Base-by-base conservation (phyloP, 768 basidiomycete genomes). In the Mrakia frigida region DNA sequence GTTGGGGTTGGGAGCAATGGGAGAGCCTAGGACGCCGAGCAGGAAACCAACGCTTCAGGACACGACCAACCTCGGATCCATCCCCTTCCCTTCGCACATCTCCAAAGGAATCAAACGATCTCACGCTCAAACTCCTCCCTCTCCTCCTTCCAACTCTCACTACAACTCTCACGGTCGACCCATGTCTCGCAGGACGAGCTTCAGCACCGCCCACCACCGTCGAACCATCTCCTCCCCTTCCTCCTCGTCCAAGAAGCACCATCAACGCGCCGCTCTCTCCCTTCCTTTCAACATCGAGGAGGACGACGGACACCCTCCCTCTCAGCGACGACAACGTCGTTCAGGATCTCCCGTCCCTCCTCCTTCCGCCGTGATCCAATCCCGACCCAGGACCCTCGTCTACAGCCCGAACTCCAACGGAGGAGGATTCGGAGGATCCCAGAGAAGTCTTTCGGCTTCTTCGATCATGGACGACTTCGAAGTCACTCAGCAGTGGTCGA, bases 301-400 rank as follows among this genome's bases (percentile, higher is more conserved):
- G 0, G 67, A 41, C 37, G 52, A 69, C 35, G 73, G 11, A 6
- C 43, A 60, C 14, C 50, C 14, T n/a, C 35, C 56, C 13, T 39
- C 56, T 2, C 7, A 39, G 25, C 68, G 52, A 25, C 53, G 69
- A 6, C 74, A 53, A 21, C 25, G 43, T 39, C 25, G 63, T 28
- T 50, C 65, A 2, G 65, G 65, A 7, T 68, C 65, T 11, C 65
- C 65, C 25, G 37, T 68, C 10, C 31, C 65, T 61, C 43, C 43
- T 9, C 63, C 71, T 28, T 52, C 65, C 4, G 21, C 61, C 10
- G 60, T 68, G 4, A 63, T 68, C 37, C 25, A 35, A 3, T n/a
- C 59, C 31, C 76, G 76, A 3, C 76, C 76, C 11, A n/a, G 76
- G 25, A 77, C 76, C 11, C 72, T 77, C 53, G 63, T 73, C 50